Base-by-base conservation (phyloP, 768 basidiomycete species). In the Inosperma sp. region DNA sequence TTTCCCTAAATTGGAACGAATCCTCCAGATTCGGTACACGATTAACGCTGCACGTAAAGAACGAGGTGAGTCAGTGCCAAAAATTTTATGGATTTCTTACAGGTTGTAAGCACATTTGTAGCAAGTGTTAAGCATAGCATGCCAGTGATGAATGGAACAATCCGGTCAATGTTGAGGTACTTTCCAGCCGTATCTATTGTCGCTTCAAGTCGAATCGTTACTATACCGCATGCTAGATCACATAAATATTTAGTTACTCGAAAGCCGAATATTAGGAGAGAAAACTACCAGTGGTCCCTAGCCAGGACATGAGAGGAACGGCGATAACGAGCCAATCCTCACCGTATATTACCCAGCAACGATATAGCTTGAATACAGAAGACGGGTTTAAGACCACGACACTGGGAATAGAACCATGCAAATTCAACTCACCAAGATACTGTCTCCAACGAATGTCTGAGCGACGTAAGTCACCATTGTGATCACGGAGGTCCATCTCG, bases 361-460 rank as follows among this genome's bases (percentile, higher is more conserved):
- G 64, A 45, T 68, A 71, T 12, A 74, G 56, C 72, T 73, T 16
- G 8, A 17, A 40, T 29, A 30, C 27, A 34, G 25, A 31, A 21
- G 14, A 7, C 16, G 34, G 5, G 10, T 14, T 23, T 16, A 17
- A 4, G 9, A 21, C 23, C n/a, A n/a, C n/a, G n/a, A n/a, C n/a
- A n/a, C n/a, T n/a, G n/a, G n/a, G n/a, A 21, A 14, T 8, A 34
- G 8, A 43, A 7, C n/a, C n/a, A 16, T 30, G n/a, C 13, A 12
- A 12, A 21, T 14, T 39, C 27, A 29, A 13, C 63, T 29, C 52
- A 76, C 76, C 49, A 77, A 56, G 22, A 77, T 72, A 35, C 57
- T 58, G 58, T 76, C 75, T 12, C 73, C 75, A 12, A 74, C 61
- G 47, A 72, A 67, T 1, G 72, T 75, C 57, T 76, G 73, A 2